These are phyloP conservation scores for Lactarius evosmus DNA, from an alignment of 768 basidiomycete species.

Conservation along the genomic window DNA sequence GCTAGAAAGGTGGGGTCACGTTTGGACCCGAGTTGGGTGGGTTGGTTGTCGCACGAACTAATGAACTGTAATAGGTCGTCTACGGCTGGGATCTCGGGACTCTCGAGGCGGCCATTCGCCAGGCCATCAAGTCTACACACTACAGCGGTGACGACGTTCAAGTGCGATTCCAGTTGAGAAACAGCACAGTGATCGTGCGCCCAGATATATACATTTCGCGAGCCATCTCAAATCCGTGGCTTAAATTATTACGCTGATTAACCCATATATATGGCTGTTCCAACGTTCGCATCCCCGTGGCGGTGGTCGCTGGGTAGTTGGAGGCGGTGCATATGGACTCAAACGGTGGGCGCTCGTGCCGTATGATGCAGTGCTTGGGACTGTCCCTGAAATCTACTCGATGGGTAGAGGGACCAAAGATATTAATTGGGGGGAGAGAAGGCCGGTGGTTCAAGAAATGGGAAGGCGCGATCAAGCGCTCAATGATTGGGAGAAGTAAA, in stretches of 20 bases:
- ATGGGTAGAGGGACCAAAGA: too few species aligned
- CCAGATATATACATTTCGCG: slow-evolving; percentile 65
- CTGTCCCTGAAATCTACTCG: too few species aligned
- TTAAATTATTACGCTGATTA: slow-evolving; percentile 67
- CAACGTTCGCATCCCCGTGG: slow-evolving; percentile 62
- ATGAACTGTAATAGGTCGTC: slow-evolving; percentile 40
- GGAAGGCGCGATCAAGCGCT: too few species aligned
- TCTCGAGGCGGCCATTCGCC: slow-evolving; percentile 39
- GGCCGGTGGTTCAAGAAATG: too few species aligned
- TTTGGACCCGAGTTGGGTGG: not conserved
- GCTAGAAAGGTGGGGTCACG: slow-evolving; percentile 55
- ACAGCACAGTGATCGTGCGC: slow-evolving; percentile 57
- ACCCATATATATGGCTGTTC: slow-evolving; percentile 79
- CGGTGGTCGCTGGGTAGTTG: slow-evolving; percentile 74
- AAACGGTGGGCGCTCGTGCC: slow-evolving; percentile 40
- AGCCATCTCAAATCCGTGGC: slow-evolving; percentile 65
- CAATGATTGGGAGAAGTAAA: too few species aligned
- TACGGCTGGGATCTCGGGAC: slow-evolving; percentile 56
- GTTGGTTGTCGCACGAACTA: not conserved
- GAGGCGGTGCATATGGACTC: slow-evolving; percentile 72
- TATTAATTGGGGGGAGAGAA: too few species aligned
- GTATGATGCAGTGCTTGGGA: not conserved
- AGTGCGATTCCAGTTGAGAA: slow-evolving; percentile 49
- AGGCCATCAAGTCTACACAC: slow-evolving; percentile 40
- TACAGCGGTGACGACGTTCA: slow-evolving; percentile 42